Percentiles rank a stretch among this genome's conserved stretches.
These are phyloP conservation scores for Phytophthora pisi DNA, from an alignment of 352 stramenopile species.

Conservation along the genomic window DNA sequence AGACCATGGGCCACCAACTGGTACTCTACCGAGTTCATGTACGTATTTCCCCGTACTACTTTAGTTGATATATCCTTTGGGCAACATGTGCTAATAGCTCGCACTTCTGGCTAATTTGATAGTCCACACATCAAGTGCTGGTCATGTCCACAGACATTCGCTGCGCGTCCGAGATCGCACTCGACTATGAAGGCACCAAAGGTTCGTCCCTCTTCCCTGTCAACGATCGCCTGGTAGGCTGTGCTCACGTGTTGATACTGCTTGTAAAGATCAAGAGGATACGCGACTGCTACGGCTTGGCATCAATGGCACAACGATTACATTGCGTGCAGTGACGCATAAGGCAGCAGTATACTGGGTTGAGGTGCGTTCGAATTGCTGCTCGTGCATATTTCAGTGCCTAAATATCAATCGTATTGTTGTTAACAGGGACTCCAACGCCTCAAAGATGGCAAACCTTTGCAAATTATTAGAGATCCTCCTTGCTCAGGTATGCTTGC, in stretches of 20 bases:
- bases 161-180: conserved; percentile 58
- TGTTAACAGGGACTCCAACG: conserved; percentile 48
- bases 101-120: background rate
- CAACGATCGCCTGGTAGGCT: background rate
- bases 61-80: too few species aligned
- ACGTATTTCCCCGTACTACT: conserved; percentile 12
- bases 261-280: conserved; percentile 32
- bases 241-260: background rate
- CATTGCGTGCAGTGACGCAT: conserved; percentile 69
- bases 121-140: conserved; percentile 72
- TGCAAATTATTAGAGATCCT: conserved; percentile 52
- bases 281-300: conserved; percentile 59
- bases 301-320: conserved; percentile 73
- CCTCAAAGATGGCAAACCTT: conserved; percentile 51
- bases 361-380: conserved; percentile 38
- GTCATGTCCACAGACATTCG: conserved; percentile 79
- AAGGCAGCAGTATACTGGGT: conserved; percentile 73
- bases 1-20: conserved; percentile 71
- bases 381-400: background rate
- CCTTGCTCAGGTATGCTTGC: conserved; percentile 45
- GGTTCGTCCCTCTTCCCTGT: conserved; percentile 8
- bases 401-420: background rate
- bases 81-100: conserved; percentile 5
- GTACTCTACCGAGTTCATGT: conserved; percentile 77
- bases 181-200: conserved; percentile 40